phyloP scores from a whole-genome alignment of 306 rosid genomes.

The Begonia fuchsioides region DNA sequence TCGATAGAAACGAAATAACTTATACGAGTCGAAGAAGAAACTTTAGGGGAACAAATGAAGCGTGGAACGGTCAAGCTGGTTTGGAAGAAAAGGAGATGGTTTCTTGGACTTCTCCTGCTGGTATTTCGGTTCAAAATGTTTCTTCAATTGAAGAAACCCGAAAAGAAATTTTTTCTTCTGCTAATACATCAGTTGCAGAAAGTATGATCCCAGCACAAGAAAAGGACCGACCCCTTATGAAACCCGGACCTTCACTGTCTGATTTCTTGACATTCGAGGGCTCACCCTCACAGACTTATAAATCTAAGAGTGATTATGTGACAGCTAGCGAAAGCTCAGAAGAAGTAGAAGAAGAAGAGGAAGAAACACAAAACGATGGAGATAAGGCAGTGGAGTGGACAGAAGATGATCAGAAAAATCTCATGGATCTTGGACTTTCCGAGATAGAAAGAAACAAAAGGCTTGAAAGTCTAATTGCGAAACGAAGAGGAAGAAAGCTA shows the following conservation, averaged over 20 bases:
- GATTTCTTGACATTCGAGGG: slow-evolving; percentile 10
- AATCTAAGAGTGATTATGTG: slow-evolving; percentile 7
- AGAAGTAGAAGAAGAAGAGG: slow-evolving; percentile 21
- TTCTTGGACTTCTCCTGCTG: slow-evolving; percentile 7
- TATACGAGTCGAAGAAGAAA: slow-evolving; percentile 39
- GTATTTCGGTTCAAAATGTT: neutral
- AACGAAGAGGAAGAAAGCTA: slow-evolving; percentile 8
- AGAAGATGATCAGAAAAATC: slow-evolving; percentile 3
- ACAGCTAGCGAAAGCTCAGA: slow-evolving; percentile 12
- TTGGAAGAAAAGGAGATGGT: slow-evolving; percentile 14
- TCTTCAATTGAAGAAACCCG: slow-evolving; percentile 3
- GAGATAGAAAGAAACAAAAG: neutral
- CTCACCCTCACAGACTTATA: slow-evolving; percentile 4
- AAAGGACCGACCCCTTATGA: slow-evolving; percentile 8
- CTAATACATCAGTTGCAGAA: slow-evolving; percentile 5
- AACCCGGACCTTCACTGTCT: slow-evolving; percentile 21
- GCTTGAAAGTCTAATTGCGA: neutral
- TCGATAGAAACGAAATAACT: slow-evolving; percentile 13
- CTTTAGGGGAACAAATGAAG: slow-evolving; percentile 17
- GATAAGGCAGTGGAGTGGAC: slow-evolving; percentile 12
- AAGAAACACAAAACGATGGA: slow-evolving; percentile 19
- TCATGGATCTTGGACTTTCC: neutral
- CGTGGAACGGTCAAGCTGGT: slow-evolving; percentile 21
- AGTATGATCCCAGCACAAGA: slow-evolving; percentile 3
- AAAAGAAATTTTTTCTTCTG: slow-evolving; percentile 10